Conservation (phyloP, 352 stramenopile species). For the Globisporangium spinosum region DNA sequence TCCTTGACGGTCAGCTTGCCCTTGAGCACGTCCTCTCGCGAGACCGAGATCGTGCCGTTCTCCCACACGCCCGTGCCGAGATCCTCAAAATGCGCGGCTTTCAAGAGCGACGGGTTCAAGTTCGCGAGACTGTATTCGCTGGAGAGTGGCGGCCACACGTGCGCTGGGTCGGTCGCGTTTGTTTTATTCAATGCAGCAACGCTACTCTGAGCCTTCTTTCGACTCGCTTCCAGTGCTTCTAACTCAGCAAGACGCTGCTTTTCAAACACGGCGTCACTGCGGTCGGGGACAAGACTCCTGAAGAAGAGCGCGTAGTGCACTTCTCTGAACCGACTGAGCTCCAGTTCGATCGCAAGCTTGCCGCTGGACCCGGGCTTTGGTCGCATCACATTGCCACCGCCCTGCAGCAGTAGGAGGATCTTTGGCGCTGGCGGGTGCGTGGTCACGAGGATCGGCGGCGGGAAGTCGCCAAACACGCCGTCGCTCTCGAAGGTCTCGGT, state of each 20-base stretch:
- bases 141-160: conserved; percentile 42
- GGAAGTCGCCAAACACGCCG: conserved; percentile 73
- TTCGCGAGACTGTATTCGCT: conserved; percentile 42
- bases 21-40: conserved; percentile 58
- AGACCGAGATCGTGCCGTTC: conserved; percentile 73
- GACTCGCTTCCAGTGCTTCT: conserved; percentile 18
- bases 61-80: conserved; percentile 62
- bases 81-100: conserved; percentile 48
- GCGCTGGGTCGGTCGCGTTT: conserved; percentile 17
- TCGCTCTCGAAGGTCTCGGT: conserved; percentile 58
- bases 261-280: conserved; percentile 21
- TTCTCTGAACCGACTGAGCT: conserved; percentile 53
- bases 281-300: conserved; percentile 41
- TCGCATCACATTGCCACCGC: conserved; percentile 19
- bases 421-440: conserved; percentile 47
- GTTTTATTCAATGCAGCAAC: conserved; percentile 6
- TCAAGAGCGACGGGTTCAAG: conserved; percentile 47
- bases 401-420: conserved; percentile 20
- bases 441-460: conserved; percentile 62
- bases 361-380: conserved; percentile 40
- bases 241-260: not conserved
- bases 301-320: conserved; percentile 81
- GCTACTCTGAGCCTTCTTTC: conserved; percentile 1
- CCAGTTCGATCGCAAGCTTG: conserved; percentile 49
- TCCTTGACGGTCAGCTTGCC: conserved; percentile 47